Base-by-base conservation (phyloP, 192 early-diverging fungal genomes). In the Coemansia sp. region DNA sequence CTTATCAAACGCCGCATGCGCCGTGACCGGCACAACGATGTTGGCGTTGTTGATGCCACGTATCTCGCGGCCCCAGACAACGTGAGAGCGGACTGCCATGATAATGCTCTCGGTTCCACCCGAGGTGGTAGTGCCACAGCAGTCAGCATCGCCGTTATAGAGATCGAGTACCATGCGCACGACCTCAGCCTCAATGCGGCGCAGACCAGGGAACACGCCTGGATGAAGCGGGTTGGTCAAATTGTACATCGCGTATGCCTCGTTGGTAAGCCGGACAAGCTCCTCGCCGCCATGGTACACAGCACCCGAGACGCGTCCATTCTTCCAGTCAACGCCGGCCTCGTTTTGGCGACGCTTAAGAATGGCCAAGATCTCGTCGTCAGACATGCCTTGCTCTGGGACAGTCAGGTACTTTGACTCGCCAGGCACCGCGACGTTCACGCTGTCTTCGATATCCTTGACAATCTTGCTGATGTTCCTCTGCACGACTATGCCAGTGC, bases 1-100 rank as follows among this genome's bases (percentile, higher is more conserved):
- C 85, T 99, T 99, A 84, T 94, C 91, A 68, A 99, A 94, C 7
- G 96, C 96, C 18, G 94, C 93, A 64, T 99, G 96, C 34, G 91
- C 89, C 6, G 94, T 96, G n/a, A 89, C 87, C 3, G 96, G 95
- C 1, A 95, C 85, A 43, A 99, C 86, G 80, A 98, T 95, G 80
- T 98, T 94, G 35, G 96, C 94, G 34, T 91, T 77, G 6, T 86
- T 89, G 45, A 98, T 89, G 13, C 94, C 93, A 36, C 92, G 90
- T 50, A 78, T 50, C 31, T 87, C 82, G 47, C 85, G 84, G 33
- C 89, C 95, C 90, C 88, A 90, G 45, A 96, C 94, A 20, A 94
- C 87, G 79, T 98, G 93, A 0, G 96, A 86, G 66, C 95, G 95
- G 72, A 94, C 92, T 5, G 93, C 91, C 95, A 99, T 96, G 35